Evolutionary conservation across 192 early-diverging fungal species (phyloP).

Genomic region (Podila verticillata): DNA sequence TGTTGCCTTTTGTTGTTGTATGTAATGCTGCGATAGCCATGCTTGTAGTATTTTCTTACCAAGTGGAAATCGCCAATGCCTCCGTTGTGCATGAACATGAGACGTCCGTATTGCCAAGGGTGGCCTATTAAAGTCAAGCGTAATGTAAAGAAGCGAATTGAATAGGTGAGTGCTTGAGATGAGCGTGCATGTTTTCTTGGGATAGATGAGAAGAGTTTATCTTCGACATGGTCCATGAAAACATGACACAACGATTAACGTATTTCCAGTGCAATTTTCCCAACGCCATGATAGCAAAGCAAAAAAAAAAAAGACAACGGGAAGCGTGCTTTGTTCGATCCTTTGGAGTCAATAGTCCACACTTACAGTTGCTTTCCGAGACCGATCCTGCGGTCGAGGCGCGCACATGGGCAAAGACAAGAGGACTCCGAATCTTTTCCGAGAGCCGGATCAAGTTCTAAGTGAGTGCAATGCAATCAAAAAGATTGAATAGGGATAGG

Average conservation of each 20-base stretch:
- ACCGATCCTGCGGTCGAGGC: conserved; percentile 78
- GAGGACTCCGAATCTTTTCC: conserved; percentile 75
- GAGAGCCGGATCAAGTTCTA: conserved; percentile 75
- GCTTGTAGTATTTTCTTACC: conserved; percentile 37
- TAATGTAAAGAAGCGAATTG: background rate
- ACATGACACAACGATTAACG: no score
- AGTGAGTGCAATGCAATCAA: no score
- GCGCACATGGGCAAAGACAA: conserved; percentile 86
- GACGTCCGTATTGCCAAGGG: conserved; percentile 72
- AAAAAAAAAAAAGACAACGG: background rate
- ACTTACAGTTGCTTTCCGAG: conserved; percentile 78
- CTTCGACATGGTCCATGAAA: no score
- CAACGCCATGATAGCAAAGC: background rate
- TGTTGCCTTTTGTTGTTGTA: background rate
- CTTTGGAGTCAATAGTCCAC: background rate
- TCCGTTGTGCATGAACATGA: conserved; percentile 91
- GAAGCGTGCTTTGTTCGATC: background rate
- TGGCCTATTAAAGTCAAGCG: conserved; percentile 43
- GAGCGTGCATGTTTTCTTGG: no score
- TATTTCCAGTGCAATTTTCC: background rate
- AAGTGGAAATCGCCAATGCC: conserved; percentile 71
- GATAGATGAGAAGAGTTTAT: no score
- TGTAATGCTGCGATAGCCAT: background rate
- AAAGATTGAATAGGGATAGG: background rate
- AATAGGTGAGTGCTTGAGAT: background rate